Evolutionary conservation across 441 rosid genomes (phyloP).

Genomic region (Gossypium lobatum): DNA sequence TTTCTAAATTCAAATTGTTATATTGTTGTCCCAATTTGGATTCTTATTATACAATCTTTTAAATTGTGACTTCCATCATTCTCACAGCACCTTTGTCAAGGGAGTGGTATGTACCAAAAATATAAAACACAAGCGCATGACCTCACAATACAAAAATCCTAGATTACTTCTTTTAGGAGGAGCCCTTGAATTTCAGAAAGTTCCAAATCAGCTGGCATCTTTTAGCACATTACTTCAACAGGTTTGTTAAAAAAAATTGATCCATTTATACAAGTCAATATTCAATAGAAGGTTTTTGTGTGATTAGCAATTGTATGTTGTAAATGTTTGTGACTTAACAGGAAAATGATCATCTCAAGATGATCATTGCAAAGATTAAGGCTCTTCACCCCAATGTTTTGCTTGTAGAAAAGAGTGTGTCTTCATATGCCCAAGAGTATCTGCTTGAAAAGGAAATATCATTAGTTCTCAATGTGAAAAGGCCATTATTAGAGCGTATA

Average conservation of each 20-base stretch:
- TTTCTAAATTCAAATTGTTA: too few species aligned
- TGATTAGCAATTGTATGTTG: too few species aligned
- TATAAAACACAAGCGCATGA: constrained; percentile 96
- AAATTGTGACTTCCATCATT: constrained; percentile 9
- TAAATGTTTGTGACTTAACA: constrained; percentile 29
- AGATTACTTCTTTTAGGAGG: constrained; percentile 83
- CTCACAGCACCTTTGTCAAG: constrained; percentile 64
- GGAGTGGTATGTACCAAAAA: constrained; percentile 95
- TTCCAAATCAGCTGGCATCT: constrained; percentile 74
- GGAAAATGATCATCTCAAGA: constrained; percentile 88
- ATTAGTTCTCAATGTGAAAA: constrained; percentile 83
- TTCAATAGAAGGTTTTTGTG: constrained; percentile 2
- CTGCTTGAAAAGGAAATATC: constrained; percentile 85
- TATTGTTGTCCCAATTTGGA: too few species aligned
- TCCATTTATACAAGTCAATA: too few species aligned
- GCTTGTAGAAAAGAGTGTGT: constrained; percentile 87
- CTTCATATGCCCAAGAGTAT: constrained; percentile 75
- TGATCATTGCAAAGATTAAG: constrained; percentile 70
- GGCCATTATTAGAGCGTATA: constrained; percentile 70
- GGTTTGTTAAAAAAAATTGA: too few species aligned
- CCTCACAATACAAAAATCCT: constrained; percentile 81
- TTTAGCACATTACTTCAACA: constrained; percentile 79
- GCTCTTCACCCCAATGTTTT: constrained; percentile 85
- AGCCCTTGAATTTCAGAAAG: constrained; percentile 81
- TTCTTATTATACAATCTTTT: too few species aligned